phyloP scores from a whole-genome alignment of 306 rosid genomes.

The Acacia confusa region DNA sequence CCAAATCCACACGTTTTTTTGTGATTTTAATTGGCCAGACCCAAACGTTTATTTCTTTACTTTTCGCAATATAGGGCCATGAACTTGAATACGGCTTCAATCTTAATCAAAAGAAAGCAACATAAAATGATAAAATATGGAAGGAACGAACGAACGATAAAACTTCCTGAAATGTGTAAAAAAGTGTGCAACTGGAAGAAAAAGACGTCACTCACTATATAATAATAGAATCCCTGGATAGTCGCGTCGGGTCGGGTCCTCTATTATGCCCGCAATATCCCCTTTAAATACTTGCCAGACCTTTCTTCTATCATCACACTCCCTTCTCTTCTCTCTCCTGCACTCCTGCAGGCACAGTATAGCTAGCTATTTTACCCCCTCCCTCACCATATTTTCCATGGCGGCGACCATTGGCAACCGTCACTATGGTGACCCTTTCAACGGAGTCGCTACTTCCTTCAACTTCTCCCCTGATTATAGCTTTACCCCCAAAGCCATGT shows the following conservation, averaged over 20 bases:
- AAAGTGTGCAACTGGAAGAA: background rate
- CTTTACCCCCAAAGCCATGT: background rate
- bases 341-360: background rate
- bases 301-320: background rate
- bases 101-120: background rate
- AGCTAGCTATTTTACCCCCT: background rate
- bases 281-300: background rate
- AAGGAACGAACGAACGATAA: too few species aligned
- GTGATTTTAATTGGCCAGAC: background rate
- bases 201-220: background rate
- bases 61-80: background rate
- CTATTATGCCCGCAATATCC: background rate
- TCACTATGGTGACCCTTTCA: conserved; percentile 36
- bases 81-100: background rate
- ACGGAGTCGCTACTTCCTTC: conserved; percentile 44
- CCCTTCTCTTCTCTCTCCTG: background rate
- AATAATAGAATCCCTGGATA: background rate
- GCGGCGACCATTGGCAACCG: conserved; percentile 62
- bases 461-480: conserved; percentile 23
- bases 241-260: background rate
- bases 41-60: background rate
- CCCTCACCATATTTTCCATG: conserved; percentile 33
- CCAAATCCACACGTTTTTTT: background rate
- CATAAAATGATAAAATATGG: background rate
- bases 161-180: too few species aligned